Percentiles rank a stretch among this genome's conserved stretches.
phyloP scores from a whole-genome alignment of 306 rosid genomes.

The Alnus rubra region DNA sequence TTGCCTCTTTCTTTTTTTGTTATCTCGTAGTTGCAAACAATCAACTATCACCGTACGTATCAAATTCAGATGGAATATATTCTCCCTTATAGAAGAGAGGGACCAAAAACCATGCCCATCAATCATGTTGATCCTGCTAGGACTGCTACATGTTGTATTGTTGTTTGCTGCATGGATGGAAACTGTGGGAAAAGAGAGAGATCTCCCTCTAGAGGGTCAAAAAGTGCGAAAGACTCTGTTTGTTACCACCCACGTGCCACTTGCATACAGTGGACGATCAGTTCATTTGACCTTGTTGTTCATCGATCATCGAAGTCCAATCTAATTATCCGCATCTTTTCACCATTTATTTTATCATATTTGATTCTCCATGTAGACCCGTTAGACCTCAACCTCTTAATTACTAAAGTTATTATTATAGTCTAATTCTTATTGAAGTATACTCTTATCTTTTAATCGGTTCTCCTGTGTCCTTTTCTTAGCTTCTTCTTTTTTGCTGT shows the following conservation, averaged over 20 bases:
- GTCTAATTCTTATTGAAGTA: no score
- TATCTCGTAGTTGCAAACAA: neutral
- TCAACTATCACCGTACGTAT: neutral
- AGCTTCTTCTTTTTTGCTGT: no score
- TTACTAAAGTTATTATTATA: neutral
- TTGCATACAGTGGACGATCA: conserved; percentile 33
- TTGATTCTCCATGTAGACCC: neutral
- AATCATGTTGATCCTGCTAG: neutral
- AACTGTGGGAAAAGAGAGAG: neutral
- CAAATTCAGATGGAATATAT: conserved; percentile 33
- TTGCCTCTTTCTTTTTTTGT: neutral
- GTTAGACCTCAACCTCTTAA: neutral
- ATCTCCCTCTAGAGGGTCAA: neutral
- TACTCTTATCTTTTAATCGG: no score
- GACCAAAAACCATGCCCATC: conserved; percentile 36
- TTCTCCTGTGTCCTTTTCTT: no score
- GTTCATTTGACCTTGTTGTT: conserved; percentile 34
- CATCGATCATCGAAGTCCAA: neutral
- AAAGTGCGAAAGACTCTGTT: conserved; percentile 6
- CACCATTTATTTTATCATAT: neutral
- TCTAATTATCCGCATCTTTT: neutral
- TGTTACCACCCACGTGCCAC: conserved; percentile 21
- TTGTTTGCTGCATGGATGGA: neutral
- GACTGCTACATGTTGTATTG: neutral
- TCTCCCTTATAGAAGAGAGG: conserved; percentile 31